phyloP scores from a whole-genome alignment of 2,329 filamentous ascomycete species.

The Xylaria polymorpha region DNA sequence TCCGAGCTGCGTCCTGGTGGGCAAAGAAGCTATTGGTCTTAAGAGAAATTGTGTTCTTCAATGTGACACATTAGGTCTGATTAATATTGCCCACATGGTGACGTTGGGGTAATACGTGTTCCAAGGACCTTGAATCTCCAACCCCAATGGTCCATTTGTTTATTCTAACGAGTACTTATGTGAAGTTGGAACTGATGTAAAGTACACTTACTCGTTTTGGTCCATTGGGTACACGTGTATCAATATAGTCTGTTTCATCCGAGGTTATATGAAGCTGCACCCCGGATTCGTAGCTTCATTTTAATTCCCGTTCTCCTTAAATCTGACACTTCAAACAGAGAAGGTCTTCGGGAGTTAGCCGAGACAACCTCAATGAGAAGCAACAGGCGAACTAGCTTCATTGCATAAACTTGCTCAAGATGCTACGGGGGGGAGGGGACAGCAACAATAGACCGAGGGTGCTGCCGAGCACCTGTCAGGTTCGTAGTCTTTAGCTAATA shows the following conservation, averaged over 20 bases:
- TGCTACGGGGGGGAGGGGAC: constrained; percentile 7
- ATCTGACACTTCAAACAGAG: not conserved
- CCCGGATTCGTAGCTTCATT: constrained; percentile 29
- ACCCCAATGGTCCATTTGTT: not conserved
- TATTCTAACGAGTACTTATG: not conserved
- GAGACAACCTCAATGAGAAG: not conserved
- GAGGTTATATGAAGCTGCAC: constrained; percentile 22
- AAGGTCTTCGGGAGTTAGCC: constrained; percentile 5
- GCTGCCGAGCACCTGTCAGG: constrained; percentile 16
- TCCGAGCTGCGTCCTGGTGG: not conserved
- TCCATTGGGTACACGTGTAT: constrained; percentile 34
- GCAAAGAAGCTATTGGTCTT: constrained; percentile 14
- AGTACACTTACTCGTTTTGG: constrained; percentile 1
- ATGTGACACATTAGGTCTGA: not conserved
- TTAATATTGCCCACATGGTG: not conserved
- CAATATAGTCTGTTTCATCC: constrained; percentile 15
- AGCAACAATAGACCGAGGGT: constrained; percentile 13
- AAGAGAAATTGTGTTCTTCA: constrained; percentile 4
- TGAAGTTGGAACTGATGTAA: not conserved
- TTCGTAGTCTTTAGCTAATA: constrained; percentile 37
- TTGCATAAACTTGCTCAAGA: constrained; percentile 7
- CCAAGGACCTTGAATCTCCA: not conserved
- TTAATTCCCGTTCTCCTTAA: constrained; percentile 13
- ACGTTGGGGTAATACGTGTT: constrained; percentile 10
- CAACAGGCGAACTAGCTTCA: not conserved